Evolutionary conservation across 352 stramenopile species (phyloP).

Genomic region (Pythium diclinum): DNA sequence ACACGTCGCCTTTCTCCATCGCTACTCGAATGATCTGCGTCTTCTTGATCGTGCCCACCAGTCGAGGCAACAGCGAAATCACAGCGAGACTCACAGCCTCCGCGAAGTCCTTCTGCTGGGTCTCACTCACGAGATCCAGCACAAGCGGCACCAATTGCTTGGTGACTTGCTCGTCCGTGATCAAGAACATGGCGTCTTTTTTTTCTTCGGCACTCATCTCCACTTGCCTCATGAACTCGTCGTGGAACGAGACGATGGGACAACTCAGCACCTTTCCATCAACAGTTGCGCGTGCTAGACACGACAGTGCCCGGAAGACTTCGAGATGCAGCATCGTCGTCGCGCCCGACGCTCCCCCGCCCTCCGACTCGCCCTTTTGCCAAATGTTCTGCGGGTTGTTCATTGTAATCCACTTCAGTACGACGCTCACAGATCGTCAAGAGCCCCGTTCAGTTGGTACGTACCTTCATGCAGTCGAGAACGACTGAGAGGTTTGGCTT

Average conservation of each 20-base stretch:
- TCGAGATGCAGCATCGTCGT: constrained; percentile 48
- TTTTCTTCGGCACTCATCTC: constrained; percentile 48
- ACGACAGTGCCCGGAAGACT: constrained; percentile 58
- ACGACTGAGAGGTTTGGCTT: constrained; percentile 62
- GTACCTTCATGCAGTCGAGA: constrained; percentile 77
- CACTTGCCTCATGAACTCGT: constrained; percentile 57
- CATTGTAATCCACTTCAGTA: background rate
- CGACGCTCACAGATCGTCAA: background rate
- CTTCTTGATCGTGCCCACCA: constrained; percentile 65
- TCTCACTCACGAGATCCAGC: constrained; percentile 71
- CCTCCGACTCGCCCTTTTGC: constrained; percentile 67
- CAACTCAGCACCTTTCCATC: constrained; percentile 69
- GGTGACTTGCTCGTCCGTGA: constrained; percentile 70
- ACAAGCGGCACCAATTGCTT: constrained; percentile 72
- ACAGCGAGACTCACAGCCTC: constrained; percentile 58
- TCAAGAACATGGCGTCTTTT: constrained; percentile 58
- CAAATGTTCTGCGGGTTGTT: constrained; percentile 26
- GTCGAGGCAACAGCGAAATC: constrained; percentile 54
- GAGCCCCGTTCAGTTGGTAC: background rate
- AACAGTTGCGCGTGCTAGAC: constrained; percentile 55
- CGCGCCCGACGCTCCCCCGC: constrained; percentile 16
- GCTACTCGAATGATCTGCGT: constrained; percentile 83
- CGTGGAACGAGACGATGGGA: constrained; percentile 52
- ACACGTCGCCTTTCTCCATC: constrained; percentile 83
- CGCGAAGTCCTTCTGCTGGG: constrained; percentile 75